Evolutionary conservation across 768 basidiomycete genomes (phyloP).

Genomic region (Tricholoma hemisulphureum): DNA sequence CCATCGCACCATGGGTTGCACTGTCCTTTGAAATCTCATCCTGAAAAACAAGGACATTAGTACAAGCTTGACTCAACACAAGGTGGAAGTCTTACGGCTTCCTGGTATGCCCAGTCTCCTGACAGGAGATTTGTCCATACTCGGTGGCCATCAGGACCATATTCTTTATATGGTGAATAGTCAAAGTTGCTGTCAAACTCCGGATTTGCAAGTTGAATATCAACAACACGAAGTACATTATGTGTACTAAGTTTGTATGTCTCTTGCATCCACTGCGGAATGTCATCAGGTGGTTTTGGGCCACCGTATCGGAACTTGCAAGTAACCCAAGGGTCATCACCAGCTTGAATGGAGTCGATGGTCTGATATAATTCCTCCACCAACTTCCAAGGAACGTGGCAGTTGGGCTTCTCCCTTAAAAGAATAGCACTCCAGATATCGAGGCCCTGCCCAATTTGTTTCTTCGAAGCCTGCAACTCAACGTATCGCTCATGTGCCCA

Average conservation of each 20-base stretch:
- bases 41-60: conserved; percentile 8
- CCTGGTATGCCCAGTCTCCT: conserved; percentile 38
- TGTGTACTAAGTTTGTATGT: neutral
- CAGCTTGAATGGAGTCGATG: neutral
- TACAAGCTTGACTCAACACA: conserved; percentile 7
- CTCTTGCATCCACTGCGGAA: neutral
- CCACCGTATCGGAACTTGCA: neutral
- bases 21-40: conserved; percentile 20
- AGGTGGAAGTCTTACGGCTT: conserved; percentile 27
- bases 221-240: neutral
- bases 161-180: neutral
- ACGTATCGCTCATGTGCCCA: neutral
- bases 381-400: neutral
- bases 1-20: conserved; percentile 23
- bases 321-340: neutral
- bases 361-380: neutral
- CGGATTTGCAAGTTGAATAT: neutral
- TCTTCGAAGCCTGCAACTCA: neutral
- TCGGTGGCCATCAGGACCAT: conserved; percentile 16
- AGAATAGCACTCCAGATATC: neutral
- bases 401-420: neutral
- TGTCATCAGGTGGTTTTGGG: neutral
- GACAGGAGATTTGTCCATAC: conserved; percentile 37
- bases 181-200: neutral
- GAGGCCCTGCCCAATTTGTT: neutral